These are phyloP conservation scores for Cladosporium sp. DNA, from an alignment of 2,329 filamentous ascomycete species.

Conservation along the genomic window DNA sequence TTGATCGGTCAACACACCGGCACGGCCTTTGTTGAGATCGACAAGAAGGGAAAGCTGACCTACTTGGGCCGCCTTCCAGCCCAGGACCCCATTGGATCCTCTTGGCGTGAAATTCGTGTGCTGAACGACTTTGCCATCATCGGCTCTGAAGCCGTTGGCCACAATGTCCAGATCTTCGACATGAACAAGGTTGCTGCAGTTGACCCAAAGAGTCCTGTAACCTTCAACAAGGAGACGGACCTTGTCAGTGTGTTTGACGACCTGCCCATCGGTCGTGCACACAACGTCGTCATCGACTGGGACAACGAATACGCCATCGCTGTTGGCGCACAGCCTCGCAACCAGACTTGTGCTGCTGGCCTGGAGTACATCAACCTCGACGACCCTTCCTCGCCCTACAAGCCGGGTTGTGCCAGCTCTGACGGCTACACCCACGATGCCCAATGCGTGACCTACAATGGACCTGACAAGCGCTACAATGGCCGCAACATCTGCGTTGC, in stretches of 20 bases:
- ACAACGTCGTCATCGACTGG: constrained; percentile 51
- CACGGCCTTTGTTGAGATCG: constrained; percentile 48
- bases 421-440: constrained; percentile 61
- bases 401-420: constrained; percentile 50
- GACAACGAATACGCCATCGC: constrained; percentile 42
- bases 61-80: constrained; percentile 47
- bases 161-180: constrained; percentile 52
- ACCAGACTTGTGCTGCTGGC: constrained; percentile 48
- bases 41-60: constrained; percentile 39
- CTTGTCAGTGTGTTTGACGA: constrained; percentile 38
- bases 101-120: constrained; percentile 37
- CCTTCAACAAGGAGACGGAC: constrained; percentile 38
- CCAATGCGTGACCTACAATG: constrained; percentile 55
- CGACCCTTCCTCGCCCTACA: constrained; percentile 50
- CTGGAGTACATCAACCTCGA: constrained; percentile 58
- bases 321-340: constrained; percentile 42
- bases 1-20: constrained; percentile 47
- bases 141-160: constrained; percentile 40
- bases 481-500: constrained; percentile 54
- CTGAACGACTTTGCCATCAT: constrained; percentile 40
- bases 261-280: constrained; percentile 43
- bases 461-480: constrained; percentile 46
- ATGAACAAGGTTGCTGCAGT: constrained; percentile 34
- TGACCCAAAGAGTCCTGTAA: constrained; percentile 35
- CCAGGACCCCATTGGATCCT: constrained; percentile 31